Evolutionary conservation across 257 asterid genomes (phyloP), one percentile per base, ranked within the genome.

Genomic region (Solanum etuberosum): DNA sequence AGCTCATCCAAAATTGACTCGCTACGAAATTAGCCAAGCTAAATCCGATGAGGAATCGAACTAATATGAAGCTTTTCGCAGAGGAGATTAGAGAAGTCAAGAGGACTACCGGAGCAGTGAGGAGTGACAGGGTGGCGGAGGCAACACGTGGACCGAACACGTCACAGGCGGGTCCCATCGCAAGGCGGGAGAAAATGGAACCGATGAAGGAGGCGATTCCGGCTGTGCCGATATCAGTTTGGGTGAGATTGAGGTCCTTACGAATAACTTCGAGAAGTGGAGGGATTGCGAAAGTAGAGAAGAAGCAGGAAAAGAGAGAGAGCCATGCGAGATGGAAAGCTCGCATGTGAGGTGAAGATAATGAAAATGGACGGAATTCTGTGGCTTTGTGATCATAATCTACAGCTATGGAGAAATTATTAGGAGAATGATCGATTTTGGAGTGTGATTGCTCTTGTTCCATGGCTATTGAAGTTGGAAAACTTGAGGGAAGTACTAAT

Each of bases 1-100:
- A 92, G 88, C 92, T 90, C 97, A 94, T 93, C 97, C 96, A 93
- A 71, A 90, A 94, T 71, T 93, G 97, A 74, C 86, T 91, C 5
- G 97, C 89, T 25, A 94, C 94, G 57, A 94, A 93, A 87, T 92
- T 92, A 1, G 94, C 95, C 16, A 94, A 88, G 18, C 87, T 91
- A 72, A 94, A 90, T 1, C 97, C 95, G 29, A 92, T 92, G 9
- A 94, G 46, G 37, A 94, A 92, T 18, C 95, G 92, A 42, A 88
- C 43, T 23, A 89, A 1, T 14, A 92, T 84, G 87, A 93, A 92
- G 12, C 89, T 83, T 4, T 15, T 83, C 4, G 94, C 74, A 1
- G 90, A 86, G 7, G 93, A 89, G 38, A 90, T 20, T 38, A 93
- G 85, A 23, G 90, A 51, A 83, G 80, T 86, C 57, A 91, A 89